Evolutionary conservation across 2,329 filamentous ascomycete species (phyloP).

Genomic region (Stylonectria norvegica): DNA sequence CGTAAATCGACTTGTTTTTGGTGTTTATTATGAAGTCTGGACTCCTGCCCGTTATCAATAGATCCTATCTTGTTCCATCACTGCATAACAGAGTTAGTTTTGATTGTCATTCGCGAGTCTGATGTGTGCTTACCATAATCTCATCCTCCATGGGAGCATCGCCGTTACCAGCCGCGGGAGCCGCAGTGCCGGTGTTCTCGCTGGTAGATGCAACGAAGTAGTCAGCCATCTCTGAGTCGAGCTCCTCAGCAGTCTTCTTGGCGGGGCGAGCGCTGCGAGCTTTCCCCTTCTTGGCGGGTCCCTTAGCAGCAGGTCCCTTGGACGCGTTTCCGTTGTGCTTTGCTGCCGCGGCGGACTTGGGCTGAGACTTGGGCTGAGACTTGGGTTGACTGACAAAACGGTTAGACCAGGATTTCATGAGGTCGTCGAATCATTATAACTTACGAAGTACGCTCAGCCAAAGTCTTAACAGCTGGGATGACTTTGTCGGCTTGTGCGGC

Average conservation of each 20-base stretch:
- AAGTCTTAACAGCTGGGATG: constrained; percentile 61
- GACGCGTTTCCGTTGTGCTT: constrained; percentile 59
- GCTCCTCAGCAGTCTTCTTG: constrained; percentile 90
- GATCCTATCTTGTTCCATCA: neutral
- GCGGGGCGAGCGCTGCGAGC: constrained; percentile 58
- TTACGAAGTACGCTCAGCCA: constrained; percentile 78
- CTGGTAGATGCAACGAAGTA: constrained; percentile 65
- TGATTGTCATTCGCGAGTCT: neutral
- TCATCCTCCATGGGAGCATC: constrained; percentile 67
- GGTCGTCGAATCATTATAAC: constrained; percentile 37
- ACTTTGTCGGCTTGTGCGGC: constrained; percentile 68
- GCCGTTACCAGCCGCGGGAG: constrained; percentile 46
- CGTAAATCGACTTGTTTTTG: constrained; percentile 19
- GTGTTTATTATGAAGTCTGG: constrained; percentile 20
- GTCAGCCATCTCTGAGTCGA: constrained; percentile 96
- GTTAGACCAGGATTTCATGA: constrained; percentile 18
- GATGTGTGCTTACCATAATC: constrained; percentile 43
- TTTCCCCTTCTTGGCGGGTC: constrained; percentile 52
- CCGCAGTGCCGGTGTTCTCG: constrained; percentile 44
- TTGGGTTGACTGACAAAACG: constrained; percentile 28
- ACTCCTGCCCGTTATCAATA: constrained; percentile 1
- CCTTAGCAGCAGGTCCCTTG: constrained; percentile 42
- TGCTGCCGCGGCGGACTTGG: constrained; percentile 74
- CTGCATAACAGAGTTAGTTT: constrained; percentile 21
- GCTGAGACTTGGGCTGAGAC: constrained; percentile 54